Evolutionary conservation across 768 basidiomycete genomes (phyloP), one percentile per base, ranked within the genome.

Genomic region (Tulasnella sp.): DNA sequence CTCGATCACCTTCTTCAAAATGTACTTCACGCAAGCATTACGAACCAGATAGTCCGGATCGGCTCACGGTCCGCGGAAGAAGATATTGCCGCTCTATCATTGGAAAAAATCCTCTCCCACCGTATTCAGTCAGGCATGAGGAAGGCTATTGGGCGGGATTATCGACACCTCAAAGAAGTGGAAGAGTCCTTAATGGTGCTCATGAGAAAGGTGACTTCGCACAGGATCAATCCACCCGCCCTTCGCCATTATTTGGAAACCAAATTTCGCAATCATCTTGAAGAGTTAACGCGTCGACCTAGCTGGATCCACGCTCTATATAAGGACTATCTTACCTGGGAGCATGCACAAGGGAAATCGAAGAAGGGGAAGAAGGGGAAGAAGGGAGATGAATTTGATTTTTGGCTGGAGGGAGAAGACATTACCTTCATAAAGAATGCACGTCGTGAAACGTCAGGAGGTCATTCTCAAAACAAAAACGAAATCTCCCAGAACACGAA

Each of bases 1-100:
- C 69, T 87, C 2, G 83, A 87, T 52, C 81, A 85, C 56, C 72
- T 86, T 65, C 65, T 87, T 1, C 66, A 65, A 3, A 75, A 76
- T 0, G 73, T 85, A 3, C 69, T 86, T 1, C 80, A 86, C 56
- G 74, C 73, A 0, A 61, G 63, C 0, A 83, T 86, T 56, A 84
- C 83, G 0, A 62, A 65, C 0, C 73, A 76, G 32, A 67, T 86
- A 19, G 73, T 85, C 2, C 77, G 85, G 0, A 68, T 85, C 5
- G 85, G 85, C 0, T 72, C 78, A n/a, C 45, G 58, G 0, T 57
- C 59, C 28, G 44, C 57, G 20, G 59, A 62, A 31, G 41, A 55
- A 22, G 27, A 49, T 5, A 47, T 63, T 31, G 37, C 29, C 20
- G 27, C 20, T 7, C 41, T 25, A 13, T 15, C 25, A 24, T 35